phyloP scores from a whole-genome alignment of 108 stramenopile species.

The Cafeteria roenbergensis region DNA sequence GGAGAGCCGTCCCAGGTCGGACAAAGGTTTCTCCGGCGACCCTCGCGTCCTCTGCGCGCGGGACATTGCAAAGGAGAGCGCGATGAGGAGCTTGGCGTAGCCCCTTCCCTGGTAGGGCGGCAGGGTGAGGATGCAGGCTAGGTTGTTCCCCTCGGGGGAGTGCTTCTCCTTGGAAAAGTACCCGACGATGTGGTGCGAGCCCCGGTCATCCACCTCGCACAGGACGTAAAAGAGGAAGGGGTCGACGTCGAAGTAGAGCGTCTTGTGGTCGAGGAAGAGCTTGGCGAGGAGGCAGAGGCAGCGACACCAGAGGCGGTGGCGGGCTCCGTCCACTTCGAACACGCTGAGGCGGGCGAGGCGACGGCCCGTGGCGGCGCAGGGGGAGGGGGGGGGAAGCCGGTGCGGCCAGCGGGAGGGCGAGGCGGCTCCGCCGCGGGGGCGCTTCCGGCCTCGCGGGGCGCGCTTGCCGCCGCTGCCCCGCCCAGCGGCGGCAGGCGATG shows the following conservation, averaged over 20 bases:
- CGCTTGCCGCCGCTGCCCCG: no score
- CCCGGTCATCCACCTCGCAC: slow-evolving; percentile 72
- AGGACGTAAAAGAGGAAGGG: slow-evolving; percentile 94
- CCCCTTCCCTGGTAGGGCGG: slow-evolving; percentile 93
- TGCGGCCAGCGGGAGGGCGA: no score
- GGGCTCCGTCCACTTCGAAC: slow-evolving; percentile 40
- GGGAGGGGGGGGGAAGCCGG: no score
- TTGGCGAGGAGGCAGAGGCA: slow-evolving; percentile 90
- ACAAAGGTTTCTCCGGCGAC: slow-evolving; percentile 8
- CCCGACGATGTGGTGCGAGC: slow-evolving; percentile 85
- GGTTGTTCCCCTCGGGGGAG: slow-evolving; percentile 81
- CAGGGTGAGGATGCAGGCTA: slow-evolving; percentile 95
- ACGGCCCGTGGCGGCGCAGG: no score
- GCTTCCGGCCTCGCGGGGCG: no score
- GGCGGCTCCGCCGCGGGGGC: no score
- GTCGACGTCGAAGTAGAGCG: slow-evolving; percentile 95
- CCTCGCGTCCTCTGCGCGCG: slow-evolving; percentile 31
- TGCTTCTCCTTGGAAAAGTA: slow-evolving; percentile 84
- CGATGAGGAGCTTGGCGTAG: slow-evolving; percentile 95
- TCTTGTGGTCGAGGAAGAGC: slow-evolving; percentile 99
- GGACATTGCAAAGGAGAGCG: slow-evolving; percentile 68
- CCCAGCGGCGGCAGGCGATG: no score
- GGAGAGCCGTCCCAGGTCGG: slow-evolving; percentile 5
- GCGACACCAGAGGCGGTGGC: slow-evolving; percentile 81
- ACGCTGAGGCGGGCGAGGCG: slow-evolving; percentile 12